Evolutionary conservation across 306 rosid species (phyloP).

Genomic region (Acacia acuminata): DNA sequence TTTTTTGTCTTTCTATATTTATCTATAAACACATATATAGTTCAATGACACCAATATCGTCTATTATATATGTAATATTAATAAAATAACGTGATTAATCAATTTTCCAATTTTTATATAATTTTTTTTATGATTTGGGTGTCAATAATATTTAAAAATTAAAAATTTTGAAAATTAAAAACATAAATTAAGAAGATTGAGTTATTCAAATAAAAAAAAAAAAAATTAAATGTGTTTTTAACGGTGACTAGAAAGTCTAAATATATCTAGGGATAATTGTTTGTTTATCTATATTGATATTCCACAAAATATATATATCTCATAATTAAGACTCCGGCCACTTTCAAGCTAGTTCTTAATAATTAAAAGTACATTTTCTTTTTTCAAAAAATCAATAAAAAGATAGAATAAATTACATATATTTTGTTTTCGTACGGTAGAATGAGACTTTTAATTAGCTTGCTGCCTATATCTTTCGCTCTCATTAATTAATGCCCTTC

Average conservation of each 20-base stretch:
- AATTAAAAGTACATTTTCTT: background rate
- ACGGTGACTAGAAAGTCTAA: background rate
- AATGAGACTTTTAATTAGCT: background rate
- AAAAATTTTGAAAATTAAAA: background rate
- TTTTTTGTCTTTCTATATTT: background rate
- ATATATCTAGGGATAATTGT: background rate
- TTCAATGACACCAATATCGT: background rate
- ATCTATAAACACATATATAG: background rate
- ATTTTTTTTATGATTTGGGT: too few species aligned
- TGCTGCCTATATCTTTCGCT: background rate
- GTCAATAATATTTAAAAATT: too few species aligned
- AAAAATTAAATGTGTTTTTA: background rate
- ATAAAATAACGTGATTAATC: too few species aligned
- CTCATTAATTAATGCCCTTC: slow-evolving; percentile 8
- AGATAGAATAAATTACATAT: background rate
- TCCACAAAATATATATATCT: background rate
- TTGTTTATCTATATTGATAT: background rate
- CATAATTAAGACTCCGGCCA: background rate
- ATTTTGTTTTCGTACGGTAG: background rate
- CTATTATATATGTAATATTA: too few species aligned
- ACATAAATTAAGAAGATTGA: background rate
- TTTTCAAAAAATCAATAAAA: background rate
- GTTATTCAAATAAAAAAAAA: background rate
- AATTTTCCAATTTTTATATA: too few species aligned
- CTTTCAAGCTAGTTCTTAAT: background rate